Evolutionary conservation across 768 basidiomycete genomes (phyloP), one percentile per base, ranked within the genome.

Genomic region (Boletus vinaceobasis): DNA sequence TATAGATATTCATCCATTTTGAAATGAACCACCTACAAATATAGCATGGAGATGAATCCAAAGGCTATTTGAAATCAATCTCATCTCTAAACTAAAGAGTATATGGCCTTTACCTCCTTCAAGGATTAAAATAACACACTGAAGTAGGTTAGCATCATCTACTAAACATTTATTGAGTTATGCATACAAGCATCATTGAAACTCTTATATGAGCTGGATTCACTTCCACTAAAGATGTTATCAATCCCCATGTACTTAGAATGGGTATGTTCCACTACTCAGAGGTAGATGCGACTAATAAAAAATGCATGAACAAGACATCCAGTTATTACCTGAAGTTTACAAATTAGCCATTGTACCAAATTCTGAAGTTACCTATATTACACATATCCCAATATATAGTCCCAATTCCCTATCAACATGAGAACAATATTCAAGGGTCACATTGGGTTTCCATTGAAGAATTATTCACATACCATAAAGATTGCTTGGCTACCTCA

Each of bases 301-400:
- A 68, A 69, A 32, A 52, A 58, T 33, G 43, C 56, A 48, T 68
- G 66, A 14, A 69, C 60, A 52, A 68, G 54, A 49, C 57, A 64
- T 23, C 35, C 62, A 45, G 65, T 62, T 6, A 13, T 15, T 29
- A 14, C 48, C 66, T 69, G 42, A 7, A 36, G 8, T 27, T 13
- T 13, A 17, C 0, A 46, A 8, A 8, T 69, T 2, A 69, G 60
- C 8, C 1, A 47, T 2, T 23, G 7, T 1, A 39, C 17, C 5
- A 27, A 31, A 43, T 5, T 9, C 8, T 29, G 2, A 40, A 36
- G n/a, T 45, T 31, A 36, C 21, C 17, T 1, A 8, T 31, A 33
- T 54, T 60, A 69, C 66, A 57, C 33, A 55, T 43, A 43, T 58
- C n/a, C 23, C 67, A 53, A 55, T 0, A 49, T 52, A 65, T 13